phyloP scores from a whole-genome alignment of 768 basidiomycete species.

The Panellus pusillus region DNA sequence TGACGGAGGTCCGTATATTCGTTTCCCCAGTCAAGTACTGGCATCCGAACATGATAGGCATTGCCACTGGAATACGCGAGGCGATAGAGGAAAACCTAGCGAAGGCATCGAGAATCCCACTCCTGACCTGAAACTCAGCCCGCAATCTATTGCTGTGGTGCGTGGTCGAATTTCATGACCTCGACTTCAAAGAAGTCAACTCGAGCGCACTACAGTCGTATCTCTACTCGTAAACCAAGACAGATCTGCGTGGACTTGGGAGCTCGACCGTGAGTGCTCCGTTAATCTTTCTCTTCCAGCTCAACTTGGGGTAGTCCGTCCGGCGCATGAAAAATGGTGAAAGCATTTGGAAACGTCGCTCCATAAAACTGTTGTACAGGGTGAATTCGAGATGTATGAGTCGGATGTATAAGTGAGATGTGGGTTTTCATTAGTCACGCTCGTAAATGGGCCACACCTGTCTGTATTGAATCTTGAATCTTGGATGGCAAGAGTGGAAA shows the following conservation, averaged over 20 bases:
- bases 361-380: too few species aligned
- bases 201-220: constrained; percentile 2
- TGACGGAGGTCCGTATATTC: constrained; percentile 51
- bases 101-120: constrained; percentile 24
- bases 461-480: too few species aligned
- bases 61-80: constrained; percentile 28
- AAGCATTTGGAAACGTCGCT: too few species aligned
- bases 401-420: too few species aligned
- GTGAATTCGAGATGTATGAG: too few species aligned
- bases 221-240: constrained; percentile 23
- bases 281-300: neutral
- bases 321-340: constrained; percentile 24
- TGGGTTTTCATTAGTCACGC: too few species aligned
- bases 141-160: constrained; percentile 72
- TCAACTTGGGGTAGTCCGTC: constrained; percentile 9
- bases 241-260: constrained; percentile 17
- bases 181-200: neutral
- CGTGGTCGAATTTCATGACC: constrained; percentile 13
- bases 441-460: too few species aligned
- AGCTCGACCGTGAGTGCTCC: constrained; percentile 3
- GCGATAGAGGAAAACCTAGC: constrained; percentile 32
- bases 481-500: too few species aligned
- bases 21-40: neutral
- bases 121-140: constrained; percentile 44
- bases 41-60: constrained; percentile 26